Evolutionary conservation across 2,329 filamentous ascomycete species (phyloP), one percentile per base, ranked within the genome.

Genomic region (Exophiala phaeomuriformis): DNA sequence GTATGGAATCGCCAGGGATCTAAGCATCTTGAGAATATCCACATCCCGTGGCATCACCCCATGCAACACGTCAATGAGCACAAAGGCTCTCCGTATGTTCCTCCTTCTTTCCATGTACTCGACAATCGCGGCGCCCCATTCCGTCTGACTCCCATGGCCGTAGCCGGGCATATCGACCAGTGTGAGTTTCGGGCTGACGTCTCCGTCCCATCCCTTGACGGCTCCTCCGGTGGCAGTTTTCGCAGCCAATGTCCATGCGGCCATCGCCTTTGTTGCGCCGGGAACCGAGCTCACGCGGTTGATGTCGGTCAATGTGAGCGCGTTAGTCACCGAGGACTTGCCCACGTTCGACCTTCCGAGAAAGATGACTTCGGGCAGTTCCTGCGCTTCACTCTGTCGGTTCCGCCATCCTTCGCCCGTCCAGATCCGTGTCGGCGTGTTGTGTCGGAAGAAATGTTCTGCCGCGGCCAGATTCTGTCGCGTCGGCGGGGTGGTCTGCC

Each of bases 141-240:
- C 78, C 5, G 72, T 67, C 33, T 77, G 69, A 63, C 79, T 82
- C 1, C 77, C 82, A 52, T 79, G 76, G 3, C 84, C 84, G 64
- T 88, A 88, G 0, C 84, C 84, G 1, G 84, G 85, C 78, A 85
- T 85, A 66, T 88, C 84, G 19, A 88, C 72, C 33, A 88, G 73
- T 0, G 83, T 76, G 30, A 85, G 64, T 58, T 72, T 75, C 12
- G 68, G 65, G 54, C 72, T 66, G 49, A 71, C 54, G 30, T 62
- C 58, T 32, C 60, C 61, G 35, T 55, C 52, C 48, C 49, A 58
- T 28, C 58, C 58, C 55, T 66, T 51, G 65, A 67, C 51, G 60
- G 59, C 58, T 30, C 61, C 61, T 47, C 65, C 62, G 19, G 58
- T 59, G 3, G 57, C 55, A 50, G 68, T 74, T 44, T 66, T 69